A percentile compares a stretch with the other conserved stretches of the same genome.
Conservation (phyloP, 2,329 filamentous ascomycete genomes). For the Trichoderma arundinaceum region DNA sequence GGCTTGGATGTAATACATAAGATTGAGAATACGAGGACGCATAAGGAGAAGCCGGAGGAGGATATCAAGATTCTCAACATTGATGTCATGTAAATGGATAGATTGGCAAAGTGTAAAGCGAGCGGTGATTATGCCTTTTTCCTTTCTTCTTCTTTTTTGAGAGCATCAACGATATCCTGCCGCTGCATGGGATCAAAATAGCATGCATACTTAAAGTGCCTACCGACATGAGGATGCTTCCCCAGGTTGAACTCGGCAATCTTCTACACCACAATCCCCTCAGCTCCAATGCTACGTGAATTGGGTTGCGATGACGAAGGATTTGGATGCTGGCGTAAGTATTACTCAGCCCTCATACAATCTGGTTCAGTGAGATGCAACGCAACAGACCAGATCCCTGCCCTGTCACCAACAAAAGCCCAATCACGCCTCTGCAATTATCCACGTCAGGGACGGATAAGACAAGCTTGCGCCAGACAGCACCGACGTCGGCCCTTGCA, state of each 20-base stretch:
- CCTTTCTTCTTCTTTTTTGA: not conserved
- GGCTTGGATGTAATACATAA: slow-evolving; percentile 93
- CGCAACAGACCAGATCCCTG: not conserved
- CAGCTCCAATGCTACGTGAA: not conserved
- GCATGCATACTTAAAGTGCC: not conserved
- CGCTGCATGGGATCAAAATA: no score
- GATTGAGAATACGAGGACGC: slow-evolving; percentile 88
- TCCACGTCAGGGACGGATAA: not conserved
- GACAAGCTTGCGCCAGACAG: not conserved
- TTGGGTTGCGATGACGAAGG: not conserved
- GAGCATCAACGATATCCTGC: not conserved
- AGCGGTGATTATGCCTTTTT: slow-evolving; percentile 1
- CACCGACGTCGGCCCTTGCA: slow-evolving; percentile 23
- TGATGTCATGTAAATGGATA: slow-evolving; percentile 54
- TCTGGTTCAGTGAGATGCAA: no score
- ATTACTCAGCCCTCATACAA: not conserved
- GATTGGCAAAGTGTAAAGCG: not conserved
- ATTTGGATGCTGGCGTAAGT: not conserved
- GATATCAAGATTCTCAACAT: slow-evolving; percentile 98
- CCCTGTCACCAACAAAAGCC: not conserved
- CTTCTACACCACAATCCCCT: not conserved
- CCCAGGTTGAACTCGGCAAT: no score
- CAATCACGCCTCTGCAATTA: not conserved
- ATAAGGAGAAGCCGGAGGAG: slow-evolving; percentile 92
- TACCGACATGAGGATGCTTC: no score